Evolutionary conservation across 192 early-diverging fungal genomes (phyloP).

Genomic region (Umbelopsis vinacea): DNA sequence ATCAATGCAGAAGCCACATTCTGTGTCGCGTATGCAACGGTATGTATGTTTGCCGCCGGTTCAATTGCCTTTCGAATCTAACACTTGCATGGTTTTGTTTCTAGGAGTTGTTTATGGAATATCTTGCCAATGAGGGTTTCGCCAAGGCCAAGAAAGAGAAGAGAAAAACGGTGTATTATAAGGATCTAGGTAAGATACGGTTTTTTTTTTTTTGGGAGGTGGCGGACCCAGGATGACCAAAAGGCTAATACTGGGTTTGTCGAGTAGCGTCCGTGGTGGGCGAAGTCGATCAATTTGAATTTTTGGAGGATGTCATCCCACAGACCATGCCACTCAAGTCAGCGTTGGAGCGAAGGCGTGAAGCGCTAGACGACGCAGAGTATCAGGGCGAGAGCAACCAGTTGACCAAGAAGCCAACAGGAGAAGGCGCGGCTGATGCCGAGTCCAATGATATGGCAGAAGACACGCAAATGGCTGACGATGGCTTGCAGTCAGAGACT

Average conservation of each 20-base stretch:
- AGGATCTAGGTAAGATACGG: conserved; percentile 63
- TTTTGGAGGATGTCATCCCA: conserved; percentile 50
- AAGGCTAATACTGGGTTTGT: not conserved
- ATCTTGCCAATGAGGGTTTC: conserved; percentile 65
- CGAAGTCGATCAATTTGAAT: conserved; percentile 41
- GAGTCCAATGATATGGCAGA: conserved; percentile 3
- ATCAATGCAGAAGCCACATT: conserved; percentile 72
- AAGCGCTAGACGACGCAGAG: conserved; percentile 42
- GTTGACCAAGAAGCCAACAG: conserved; percentile 27
- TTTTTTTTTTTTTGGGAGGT: not conserved
- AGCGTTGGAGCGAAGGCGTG: conserved; percentile 45
- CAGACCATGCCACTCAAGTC: conserved; percentile 48
- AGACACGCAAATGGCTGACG: not conserved
- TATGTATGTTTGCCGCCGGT: conserved; percentile 40
- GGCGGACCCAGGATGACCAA: not conserved
- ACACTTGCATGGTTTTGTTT: not conserved
- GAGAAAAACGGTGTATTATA: conserved; percentile 74
- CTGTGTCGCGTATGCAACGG: conserved; percentile 67
- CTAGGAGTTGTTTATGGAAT: conserved; percentile 73
- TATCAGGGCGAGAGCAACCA: conserved; percentile 19
- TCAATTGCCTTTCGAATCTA: too few relatives aligned
- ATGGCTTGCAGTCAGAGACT: not conserved
- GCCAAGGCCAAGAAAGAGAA: conserved; percentile 66
- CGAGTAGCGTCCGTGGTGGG: conserved; percentile 37
- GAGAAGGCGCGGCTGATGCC: conserved; percentile 34